Evolutionary conservation across 2,329 filamentous ascomycete species (phyloP).

Genomic region (Hypoxylon sp.): DNA sequence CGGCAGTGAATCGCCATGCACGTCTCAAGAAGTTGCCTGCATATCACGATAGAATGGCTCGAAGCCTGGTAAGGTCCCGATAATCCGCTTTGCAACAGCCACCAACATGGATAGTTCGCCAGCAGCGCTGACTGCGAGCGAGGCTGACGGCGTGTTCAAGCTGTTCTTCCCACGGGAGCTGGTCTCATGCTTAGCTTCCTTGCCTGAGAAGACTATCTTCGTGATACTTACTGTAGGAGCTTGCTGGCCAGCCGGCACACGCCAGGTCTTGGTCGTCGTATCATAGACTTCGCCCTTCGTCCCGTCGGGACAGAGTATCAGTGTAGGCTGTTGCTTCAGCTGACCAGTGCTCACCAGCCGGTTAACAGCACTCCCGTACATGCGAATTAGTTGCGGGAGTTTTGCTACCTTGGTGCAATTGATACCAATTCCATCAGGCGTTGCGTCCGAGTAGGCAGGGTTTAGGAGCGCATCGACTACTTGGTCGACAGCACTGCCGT

Average conservation of each 20-base stretch:
- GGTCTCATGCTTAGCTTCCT: conserved; percentile 11
- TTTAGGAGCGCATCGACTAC: conserved; percentile 48
- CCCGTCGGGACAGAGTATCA: conserved; percentile 74
- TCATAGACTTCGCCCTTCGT: conserved; percentile 74
- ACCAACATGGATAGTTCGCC: conserved; percentile 58
- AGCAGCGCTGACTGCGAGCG: conserved; percentile 49
- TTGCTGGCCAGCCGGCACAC: conserved; percentile 47
- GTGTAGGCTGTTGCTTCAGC: conserved; percentile 54
- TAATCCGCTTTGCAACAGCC: conserved; percentile 59
- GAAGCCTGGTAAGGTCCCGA: conserved; percentile 57
- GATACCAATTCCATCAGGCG: conserved; percentile 70
- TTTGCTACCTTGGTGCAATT: conserved; percentile 75
- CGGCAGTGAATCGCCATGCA: not conserved
- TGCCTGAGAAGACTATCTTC: not conserved
- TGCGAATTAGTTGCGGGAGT: conserved; percentile 61
- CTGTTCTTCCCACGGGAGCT: conserved; percentile 56
- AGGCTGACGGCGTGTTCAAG: conserved; percentile 52
- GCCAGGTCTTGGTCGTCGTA: conserved; percentile 68
- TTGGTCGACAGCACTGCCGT: conserved; percentile 58
- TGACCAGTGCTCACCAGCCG: conserved; percentile 48
- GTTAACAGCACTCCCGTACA: conserved; percentile 60
- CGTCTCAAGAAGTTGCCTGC: conserved; percentile 10
- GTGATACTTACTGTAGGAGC: conserved; percentile 38
- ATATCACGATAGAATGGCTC: conserved; percentile 12
- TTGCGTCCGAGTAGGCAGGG: conserved; percentile 28